Conservation (phyloP, 108 stramenopile species). For the Nitzschia sp. region DNA sequence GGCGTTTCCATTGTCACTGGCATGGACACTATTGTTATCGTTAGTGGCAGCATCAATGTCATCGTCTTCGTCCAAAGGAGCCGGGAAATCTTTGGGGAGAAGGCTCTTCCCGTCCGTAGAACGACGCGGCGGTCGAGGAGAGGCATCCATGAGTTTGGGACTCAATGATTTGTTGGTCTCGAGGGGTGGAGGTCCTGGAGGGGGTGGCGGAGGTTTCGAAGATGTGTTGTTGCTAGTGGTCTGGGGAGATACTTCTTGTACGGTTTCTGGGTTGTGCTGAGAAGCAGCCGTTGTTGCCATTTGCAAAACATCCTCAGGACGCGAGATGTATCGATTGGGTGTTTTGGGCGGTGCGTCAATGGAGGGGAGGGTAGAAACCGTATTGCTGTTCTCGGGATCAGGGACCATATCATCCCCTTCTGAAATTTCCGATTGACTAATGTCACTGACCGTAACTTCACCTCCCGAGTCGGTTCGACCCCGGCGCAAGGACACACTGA, state of each 20-base stretch:
- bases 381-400: neutral
- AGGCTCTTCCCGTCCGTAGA: neutral
- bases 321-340: slow-evolving; percentile 16
- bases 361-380: neutral
- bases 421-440: slow-evolving; percentile 12
- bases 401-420: neutral
- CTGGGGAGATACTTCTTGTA: neutral
- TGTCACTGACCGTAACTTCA: slow-evolving; percentile 28
- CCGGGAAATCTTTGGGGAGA: neutral
- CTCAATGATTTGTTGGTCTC: neutral
- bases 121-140: slow-evolving; percentile 23
- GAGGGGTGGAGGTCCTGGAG: neutral
- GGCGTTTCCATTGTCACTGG: neutral
- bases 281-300: neutral
- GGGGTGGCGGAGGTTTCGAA: neutral
- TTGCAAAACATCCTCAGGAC: neutral
- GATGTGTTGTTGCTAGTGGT: neutral
- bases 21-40: neutral
- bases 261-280: neutral
- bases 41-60: neutral
- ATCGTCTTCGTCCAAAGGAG: neutral
- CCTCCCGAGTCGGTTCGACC: neutral
- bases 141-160: slow-evolving; percentile 22
- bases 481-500: neutral
- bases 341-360: slow-evolving; percentile 7